A percentile compares a stretch with the other conserved stretches of the same genome.
These are phyloP conservation scores for Aspergillus thermomutatus DNA, from an alignment of 2,329 filamentous ascomycete species.

Conservation along the genomic window DNA sequence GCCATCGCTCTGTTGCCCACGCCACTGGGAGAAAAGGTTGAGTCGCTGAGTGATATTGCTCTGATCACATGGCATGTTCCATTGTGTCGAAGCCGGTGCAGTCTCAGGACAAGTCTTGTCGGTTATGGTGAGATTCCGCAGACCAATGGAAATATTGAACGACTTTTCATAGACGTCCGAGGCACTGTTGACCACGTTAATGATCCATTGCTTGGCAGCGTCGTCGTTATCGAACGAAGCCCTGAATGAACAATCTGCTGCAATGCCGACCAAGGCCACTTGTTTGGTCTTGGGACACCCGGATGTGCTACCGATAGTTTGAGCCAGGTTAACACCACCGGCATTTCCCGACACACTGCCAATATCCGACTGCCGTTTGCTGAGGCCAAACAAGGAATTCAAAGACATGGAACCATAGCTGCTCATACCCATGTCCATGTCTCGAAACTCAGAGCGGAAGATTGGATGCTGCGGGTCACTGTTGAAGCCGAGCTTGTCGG, in stretches of 20 bases:
- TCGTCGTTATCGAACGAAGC: constrained; percentile 63
- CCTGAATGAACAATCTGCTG: constrained; percentile 89
- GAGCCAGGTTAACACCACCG: constrained; percentile 72
- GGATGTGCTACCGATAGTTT: constrained; percentile 73
- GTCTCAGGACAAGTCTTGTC: constrained; percentile 70
- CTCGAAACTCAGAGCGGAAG: constrained; percentile 50
- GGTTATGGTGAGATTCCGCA: constrained; percentile 79
- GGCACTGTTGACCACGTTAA: constrained; percentile 78
- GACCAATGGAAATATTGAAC: constrained; percentile 91
- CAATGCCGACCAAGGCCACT: constrained; percentile 86
- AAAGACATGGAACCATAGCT: constrained; percentile 61
- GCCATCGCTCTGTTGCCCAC: constrained; percentile 69
- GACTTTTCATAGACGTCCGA: constrained; percentile 83
- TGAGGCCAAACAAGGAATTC: constrained; percentile 63
- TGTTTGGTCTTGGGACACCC: constrained; percentile 89
- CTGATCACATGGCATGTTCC: constrained; percentile 71
- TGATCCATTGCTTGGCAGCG: constrained; percentile 70
- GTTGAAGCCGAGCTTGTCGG: constrained; percentile 80
- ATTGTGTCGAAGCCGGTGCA: constrained; percentile 64
- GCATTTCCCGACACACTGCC: constrained; percentile 69
- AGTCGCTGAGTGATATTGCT: constrained; percentile 69
- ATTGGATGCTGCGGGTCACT: constrained; percentile 67
- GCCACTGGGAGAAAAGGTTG: constrained; percentile 85
- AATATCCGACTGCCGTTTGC: constrained; percentile 64
- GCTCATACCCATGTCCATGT: constrained; percentile 40